Base-by-base conservation (phyloP, 768 basidiomycete genomes). In the Mycena metata region DNA sequence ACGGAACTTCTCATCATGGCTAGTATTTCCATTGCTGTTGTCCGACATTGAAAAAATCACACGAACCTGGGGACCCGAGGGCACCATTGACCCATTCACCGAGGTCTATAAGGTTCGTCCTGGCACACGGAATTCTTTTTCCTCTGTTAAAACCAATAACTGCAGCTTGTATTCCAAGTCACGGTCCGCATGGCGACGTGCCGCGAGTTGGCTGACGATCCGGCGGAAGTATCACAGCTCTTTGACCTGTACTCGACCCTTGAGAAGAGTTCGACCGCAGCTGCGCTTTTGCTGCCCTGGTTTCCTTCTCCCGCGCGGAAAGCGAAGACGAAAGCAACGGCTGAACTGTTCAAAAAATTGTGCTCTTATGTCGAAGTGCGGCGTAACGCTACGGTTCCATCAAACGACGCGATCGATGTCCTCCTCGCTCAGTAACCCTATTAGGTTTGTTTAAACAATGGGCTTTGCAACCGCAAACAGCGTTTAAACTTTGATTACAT, bases 91-190 rank as follows among this genome's bases (percentile, higher is more conserved):
- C 24, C 58, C 58, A 15, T 60, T 60, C 46, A 47, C 33, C 15
- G 45, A 60, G 47, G 30, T 60, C n/a, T 35, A 60, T 33, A 21
- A 60, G 10, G 58, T n/a, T n/a, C n/a, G n/a, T n/a, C n/a, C n/a
- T n/a, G n/a, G n/a, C n/a, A n/a, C n/a, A n/a, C n/a, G n/a, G 36
- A 60, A 11, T n/a, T 60, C 17, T 46, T 36, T 12, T 30, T 3
- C 35, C 15, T 19, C 17, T 41, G n/a, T 23, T 41, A 3, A 56
- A 41, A 9, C 55, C 13, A 35, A 35, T 23, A 19, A 60, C 45
- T 60, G 45, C 56, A 64, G 71, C 17, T 70, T 30, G 71, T 72
- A 9, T 70, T 72, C 54, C 64, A 72, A 52, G 11, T 72, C 55
- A 70, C 65, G 17, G 54, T 66, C 7, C 64, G 71, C 3, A 36